Evolutionary conservation across 495 filamentous ascomycete genomes (phyloP).

Genomic region (Parachaetomium inaequale): DNA sequence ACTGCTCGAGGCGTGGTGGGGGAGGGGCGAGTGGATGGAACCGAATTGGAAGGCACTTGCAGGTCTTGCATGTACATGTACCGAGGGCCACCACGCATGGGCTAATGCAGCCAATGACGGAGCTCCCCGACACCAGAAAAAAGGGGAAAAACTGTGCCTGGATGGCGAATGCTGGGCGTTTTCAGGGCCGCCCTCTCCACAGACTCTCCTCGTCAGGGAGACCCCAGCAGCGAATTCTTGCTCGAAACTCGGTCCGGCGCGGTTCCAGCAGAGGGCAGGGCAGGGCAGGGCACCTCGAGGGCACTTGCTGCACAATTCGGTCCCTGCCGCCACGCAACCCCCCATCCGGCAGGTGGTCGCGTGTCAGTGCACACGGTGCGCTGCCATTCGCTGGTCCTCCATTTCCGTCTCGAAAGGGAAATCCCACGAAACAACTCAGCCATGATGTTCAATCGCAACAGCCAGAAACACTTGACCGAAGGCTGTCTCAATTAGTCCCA

Average conservation of each 20-base stretch:
- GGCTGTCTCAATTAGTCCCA: background rate
- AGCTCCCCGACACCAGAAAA: background rate
- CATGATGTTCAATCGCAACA: background rate
- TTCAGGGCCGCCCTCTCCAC: background rate
- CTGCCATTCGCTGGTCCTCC: background rate
- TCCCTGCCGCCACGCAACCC: background rate
- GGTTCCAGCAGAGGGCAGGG: too few species aligned
- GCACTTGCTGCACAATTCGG: background rate
- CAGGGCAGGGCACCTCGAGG: too few species aligned
- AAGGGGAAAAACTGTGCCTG: background rate
- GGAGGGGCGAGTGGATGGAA: background rate
- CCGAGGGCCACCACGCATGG: background rate
- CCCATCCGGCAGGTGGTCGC: conserved; percentile 8
- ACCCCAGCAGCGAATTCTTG: background rate
- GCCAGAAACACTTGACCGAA: background rate
- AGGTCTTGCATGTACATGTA: background rate
- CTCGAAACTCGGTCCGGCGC: background rate
- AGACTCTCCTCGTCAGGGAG: background rate
- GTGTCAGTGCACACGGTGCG: background rate
- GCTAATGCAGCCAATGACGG: background rate
- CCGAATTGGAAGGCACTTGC: background rate
- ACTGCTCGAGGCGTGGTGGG: background rate
- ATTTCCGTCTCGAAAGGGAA: background rate
- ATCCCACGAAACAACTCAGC: background rate
- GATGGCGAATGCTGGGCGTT: background rate